Conservation (phyloP, 148 eudicot species). For the Camellia japonica region DNA sequence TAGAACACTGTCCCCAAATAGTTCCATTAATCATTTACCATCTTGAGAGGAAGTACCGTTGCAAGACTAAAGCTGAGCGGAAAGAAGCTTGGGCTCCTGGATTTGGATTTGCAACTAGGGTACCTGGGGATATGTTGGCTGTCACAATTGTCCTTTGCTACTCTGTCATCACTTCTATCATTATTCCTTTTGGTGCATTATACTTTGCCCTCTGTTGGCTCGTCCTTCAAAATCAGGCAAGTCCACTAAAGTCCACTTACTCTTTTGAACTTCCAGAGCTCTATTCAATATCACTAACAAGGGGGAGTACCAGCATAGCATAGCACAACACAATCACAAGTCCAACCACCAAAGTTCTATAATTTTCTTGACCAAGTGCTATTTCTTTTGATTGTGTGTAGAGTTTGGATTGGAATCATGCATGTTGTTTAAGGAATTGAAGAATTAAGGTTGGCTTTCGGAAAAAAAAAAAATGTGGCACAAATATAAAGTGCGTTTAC, state of each 20-base stretch:
- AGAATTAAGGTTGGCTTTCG: too few species aligned
- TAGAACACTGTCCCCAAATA: constrained; percentile 64
- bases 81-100: constrained; percentile 91
- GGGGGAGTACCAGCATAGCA: too few species aligned
- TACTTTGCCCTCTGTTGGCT: constrained; percentile 94
- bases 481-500: too few species aligned
- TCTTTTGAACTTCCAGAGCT: background rate
- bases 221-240: constrained; percentile 79
- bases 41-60: constrained; percentile 68
- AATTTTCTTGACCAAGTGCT: too few species aligned
- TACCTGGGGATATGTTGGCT: constrained; percentile 75
- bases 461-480: too few species aligned
- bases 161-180: constrained; percentile 79
- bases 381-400: too few species aligned
- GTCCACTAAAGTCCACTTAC: background rate
- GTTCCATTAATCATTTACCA: constrained; percentile 72
- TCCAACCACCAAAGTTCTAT: too few species aligned
- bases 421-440: too few species aligned
- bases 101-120: constrained; percentile 61
- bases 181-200: constrained; percentile 71
- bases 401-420: too few species aligned
- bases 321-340: too few species aligned
- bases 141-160: constrained; percentile 74
- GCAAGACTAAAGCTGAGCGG: constrained; percentile 76
- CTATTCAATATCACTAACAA: too few species aligned